phyloP scores from a whole-genome alignment of 2,329 filamentous ascomycete species.

The Triangularia verruculosa region DNA sequence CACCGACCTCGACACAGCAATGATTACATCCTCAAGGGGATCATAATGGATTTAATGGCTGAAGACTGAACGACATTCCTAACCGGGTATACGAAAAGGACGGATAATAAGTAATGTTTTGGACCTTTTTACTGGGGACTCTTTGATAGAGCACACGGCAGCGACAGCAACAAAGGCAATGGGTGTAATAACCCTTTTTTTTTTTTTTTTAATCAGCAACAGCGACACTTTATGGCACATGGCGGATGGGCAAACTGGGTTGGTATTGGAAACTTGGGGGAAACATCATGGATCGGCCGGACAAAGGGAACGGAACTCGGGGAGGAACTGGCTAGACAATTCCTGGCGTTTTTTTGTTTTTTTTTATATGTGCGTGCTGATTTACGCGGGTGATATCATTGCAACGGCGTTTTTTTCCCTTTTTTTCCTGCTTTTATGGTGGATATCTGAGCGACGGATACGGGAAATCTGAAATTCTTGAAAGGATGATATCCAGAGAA shows the following conservation, averaged over 20 bases:
- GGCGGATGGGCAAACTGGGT: too few species aligned
- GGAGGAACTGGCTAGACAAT: neutral
- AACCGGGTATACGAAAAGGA: neutral
- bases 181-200: neutral
- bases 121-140: neutral
- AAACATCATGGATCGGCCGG: neutral
- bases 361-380: neutral
- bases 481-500: too few species aligned
- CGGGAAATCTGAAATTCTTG: too few species aligned
- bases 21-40: neutral
- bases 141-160: neutral
- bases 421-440: neutral
- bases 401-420: constrained; percentile 1
- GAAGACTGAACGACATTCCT: neutral
- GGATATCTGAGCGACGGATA: neutral
- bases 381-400: neutral
- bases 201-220: neutral
- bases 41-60: neutral
- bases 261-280: neutral
- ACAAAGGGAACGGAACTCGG: neutral
- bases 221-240: neutral
- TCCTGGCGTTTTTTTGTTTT: neutral
- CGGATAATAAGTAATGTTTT: constrained; percentile 10
- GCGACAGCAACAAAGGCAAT: neutral
- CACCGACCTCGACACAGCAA: neutral